A percentile compares a stretch with the other conserved stretches of the same genome.
Evolutionary conservation across 441 rosid genomes (phyloP).

Genomic region (Syzygium syzygioides): DNA sequence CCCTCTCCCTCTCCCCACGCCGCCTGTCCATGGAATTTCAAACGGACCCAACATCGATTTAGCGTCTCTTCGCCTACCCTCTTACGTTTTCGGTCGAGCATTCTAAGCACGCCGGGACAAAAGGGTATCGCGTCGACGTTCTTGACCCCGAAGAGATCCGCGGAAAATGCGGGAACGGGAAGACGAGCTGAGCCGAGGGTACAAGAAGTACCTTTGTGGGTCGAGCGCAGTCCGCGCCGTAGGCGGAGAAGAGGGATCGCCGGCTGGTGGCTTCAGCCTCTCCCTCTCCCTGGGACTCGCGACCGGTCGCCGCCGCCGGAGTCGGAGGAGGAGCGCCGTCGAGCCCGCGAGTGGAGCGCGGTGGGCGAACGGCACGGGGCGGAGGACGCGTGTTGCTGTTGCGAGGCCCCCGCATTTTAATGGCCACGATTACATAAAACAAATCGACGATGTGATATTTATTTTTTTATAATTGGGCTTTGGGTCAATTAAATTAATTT

Average conservation of each 20-base stretch:
- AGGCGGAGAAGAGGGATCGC: not conserved
- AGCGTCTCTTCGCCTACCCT: not conserved
- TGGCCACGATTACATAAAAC: not conserved
- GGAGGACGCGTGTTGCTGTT: not conserved
- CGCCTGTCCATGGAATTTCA: not conserved
- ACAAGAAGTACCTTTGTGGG: not conserved
- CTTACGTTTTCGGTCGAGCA: not conserved
- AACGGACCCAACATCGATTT: not conserved
- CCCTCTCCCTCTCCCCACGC: not conserved
- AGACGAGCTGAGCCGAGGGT: not conserved
- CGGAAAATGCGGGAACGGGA: not conserved
- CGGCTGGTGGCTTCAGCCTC: not conserved
- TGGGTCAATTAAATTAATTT: not conserved
- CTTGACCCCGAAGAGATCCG: not conserved
- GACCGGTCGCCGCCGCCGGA: conserved; percentile 31
- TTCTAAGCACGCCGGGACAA: not conserved
- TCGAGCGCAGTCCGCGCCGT: not conserved
- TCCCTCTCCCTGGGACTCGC: not conserved
- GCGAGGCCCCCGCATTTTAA: not conserved
- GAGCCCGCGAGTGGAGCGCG: not conserved
- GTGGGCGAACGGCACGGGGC: not conserved
- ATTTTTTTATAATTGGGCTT: not conserved
- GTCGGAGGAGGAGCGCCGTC: conserved; percentile 3
- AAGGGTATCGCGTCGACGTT: not conserved
- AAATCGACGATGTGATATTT: not conserved